Evolutionary conservation across 441 rosid genomes (phyloP), one percentile per base, ranked within the genome.

Genomic region (Erodium trifolium): DNA sequence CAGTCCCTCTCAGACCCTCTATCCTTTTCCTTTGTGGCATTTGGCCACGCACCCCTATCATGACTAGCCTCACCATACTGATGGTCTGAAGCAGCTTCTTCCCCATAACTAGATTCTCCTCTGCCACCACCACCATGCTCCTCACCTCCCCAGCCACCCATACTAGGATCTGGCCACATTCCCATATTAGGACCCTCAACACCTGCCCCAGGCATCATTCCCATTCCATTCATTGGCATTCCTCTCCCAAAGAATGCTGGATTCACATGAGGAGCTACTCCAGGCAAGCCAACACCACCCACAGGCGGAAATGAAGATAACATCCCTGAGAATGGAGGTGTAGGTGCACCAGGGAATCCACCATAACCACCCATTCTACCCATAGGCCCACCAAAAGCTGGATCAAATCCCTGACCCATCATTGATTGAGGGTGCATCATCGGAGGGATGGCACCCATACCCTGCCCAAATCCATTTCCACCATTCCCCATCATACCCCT

Each of bases 251-350:
- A 91, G 75, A 91, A 86, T n/a, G 93, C 93, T 27, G 93, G 95
- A 80, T 91, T 91, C 63, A 91, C 87, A 79, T 88, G 97, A 66
- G 97, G 97, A 67, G 95, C 95, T 67, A 87, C 90, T 49, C 90
- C 93, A 68, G 87, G 91, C 73, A 87, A 77, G 68, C 90, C 85
- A 69, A 85, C 83, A 64, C 84, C 87, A 65, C 90, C 91, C 29
- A 83, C 84, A 49, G 86, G 87, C 4, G 87, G 91, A 65, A 86
- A 89, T 0, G 93, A 81, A 41, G 91, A 71, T 72, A 89, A 62
- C 65, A 89, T 82, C 57, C 88, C 90, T 0, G 87, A 74, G 76
- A 89, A 89, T 8, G 86, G 91, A 64, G 96, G 90, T 2, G 82
- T 78, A 10, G 91, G 90, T 45, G 78, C 87, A 45, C 86, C 91